Percentiles rank a stretch among this genome's conserved stretches.
Conservation (phyloP, 805 yeast species). For the Candida nonsorbophila region DNA sequence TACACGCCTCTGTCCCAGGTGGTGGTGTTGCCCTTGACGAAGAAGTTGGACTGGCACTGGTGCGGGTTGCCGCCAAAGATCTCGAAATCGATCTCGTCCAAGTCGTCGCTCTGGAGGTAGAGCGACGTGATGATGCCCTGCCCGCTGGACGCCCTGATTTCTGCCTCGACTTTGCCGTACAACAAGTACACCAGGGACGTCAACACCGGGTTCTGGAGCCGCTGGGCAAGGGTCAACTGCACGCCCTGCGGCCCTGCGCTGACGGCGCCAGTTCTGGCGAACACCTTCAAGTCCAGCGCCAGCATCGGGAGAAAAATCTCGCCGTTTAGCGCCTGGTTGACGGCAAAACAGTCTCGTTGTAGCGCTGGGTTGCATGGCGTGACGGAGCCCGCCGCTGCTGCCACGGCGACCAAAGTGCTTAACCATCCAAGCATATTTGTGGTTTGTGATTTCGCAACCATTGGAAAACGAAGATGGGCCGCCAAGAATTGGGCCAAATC, state of each 20-base stretch:
- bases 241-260: neutral
- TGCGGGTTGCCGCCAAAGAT: conserved; percentile 29
- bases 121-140: conserved; percentile 33
- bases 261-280: conserved; percentile 5
- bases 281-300: conserved; percentile 4
- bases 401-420: neutral
- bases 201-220: conserved; percentile 28
- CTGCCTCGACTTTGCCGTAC: conserved; percentile 34
- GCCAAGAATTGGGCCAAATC: conserved; percentile 1
- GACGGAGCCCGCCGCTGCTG: too few relatives aligned
- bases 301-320: too few relatives aligned
- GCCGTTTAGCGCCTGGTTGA: conserved; percentile 18
- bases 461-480: neutral
- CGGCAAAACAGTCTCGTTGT: conserved; percentile 19
- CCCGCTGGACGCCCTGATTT: conserved; percentile 26
- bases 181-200: conserved; percentile 23
- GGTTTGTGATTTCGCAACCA: neutral
- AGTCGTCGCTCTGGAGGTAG: conserved; percentile 37
- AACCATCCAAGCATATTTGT: neutral
- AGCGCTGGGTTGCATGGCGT: conserved; percentile 23
- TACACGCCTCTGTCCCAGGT: conserved; percentile 31
- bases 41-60: conserved; percentile 32
- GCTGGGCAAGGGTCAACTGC: conserved; percentile 12
- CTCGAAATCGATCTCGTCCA: conserved; percentile 40
- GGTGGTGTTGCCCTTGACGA: conserved; percentile 33